A percentile compares a stretch with the other conserved stretches of the same genome.
phyloP scores from a whole-genome alignment of 441 rosid genomes.

The Pelargonium cotyledonis region DNA sequence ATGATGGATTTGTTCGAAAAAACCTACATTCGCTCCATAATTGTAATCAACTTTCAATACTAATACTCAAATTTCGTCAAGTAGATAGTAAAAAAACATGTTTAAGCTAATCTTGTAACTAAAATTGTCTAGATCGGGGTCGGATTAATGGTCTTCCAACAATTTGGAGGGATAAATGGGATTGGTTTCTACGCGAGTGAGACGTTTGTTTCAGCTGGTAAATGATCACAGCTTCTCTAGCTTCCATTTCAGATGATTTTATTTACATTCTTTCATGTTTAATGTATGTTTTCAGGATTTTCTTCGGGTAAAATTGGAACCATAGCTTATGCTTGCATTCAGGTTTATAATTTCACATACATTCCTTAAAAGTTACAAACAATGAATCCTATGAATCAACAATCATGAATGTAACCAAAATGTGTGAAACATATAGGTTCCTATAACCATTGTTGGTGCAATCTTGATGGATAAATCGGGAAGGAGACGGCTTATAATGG shows the following conservation, averaged over 20 bases:
- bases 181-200: constrained; percentile 49
- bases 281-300: constrained; percentile 41
- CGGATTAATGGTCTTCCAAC: constrained; percentile 56
- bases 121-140: constrained; percentile 41
- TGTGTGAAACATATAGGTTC: constrained; percentile 39
- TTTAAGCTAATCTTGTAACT: neutral
- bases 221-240: neutral
- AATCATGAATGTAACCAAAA: constrained; percentile 7
- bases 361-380: neutral
- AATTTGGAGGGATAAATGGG: constrained; percentile 56
- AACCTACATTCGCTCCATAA: no score
- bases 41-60: no score
- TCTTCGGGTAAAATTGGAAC: constrained; percentile 74
- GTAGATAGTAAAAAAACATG: no score
- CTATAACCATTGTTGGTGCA: constrained; percentile 59
- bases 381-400: neutral
- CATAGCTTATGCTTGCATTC: constrained; percentile 71
- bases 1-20: constrained; percentile 38
- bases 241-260: neutral
- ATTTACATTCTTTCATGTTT: neutral
- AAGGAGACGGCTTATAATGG: constrained; percentile 63
- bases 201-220: constrained; percentile 48
- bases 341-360: constrained; percentile 31
- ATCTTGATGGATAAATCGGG: constrained; percentile 68
- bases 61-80: no score